Conservation (phyloP, 2,329 filamentous ascomycete genomes). For the Diaporthe sp. region DNA sequence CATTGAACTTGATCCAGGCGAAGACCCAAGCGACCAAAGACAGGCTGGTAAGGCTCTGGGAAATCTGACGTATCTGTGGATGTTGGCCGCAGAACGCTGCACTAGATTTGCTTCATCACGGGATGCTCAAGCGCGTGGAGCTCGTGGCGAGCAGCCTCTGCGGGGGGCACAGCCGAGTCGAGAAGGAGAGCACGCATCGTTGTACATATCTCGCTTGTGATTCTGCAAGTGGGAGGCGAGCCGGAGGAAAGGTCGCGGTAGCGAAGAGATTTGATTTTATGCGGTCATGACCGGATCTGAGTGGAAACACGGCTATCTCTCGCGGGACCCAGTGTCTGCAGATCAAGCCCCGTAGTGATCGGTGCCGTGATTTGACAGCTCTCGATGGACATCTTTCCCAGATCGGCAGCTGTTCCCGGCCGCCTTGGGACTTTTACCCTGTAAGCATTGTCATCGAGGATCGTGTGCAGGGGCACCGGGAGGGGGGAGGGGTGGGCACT, state of each 20-base stretch:
- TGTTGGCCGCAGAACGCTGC: not conserved
- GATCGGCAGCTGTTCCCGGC: slow-evolving; percentile 32
- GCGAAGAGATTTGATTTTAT: slow-evolving; percentile 29
- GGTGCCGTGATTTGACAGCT: slow-evolving; percentile 35
- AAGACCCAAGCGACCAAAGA: not conserved
- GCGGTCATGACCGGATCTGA: slow-evolving; percentile 34
- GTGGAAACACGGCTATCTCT: slow-evolving; percentile 35
- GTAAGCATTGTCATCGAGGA: slow-evolving; percentile 23
- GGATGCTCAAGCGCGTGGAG: not conserved
- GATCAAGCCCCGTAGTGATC: slow-evolving; percentile 34
- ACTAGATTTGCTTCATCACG: not conserved
- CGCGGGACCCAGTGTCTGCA: slow-evolving; percentile 27
- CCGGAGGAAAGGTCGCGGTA: slow-evolving; percentile 18
- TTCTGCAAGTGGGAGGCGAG: not conserved
- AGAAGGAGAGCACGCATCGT: not conserved
- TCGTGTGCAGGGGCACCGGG: slow-evolving; percentile 16
- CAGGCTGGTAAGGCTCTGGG: not conserved
- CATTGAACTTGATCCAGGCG: not conserved
- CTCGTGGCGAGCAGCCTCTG: not conserved
- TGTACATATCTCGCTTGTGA: slow-evolving; percentile 12
- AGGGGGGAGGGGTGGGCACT: slow-evolving; percentile 19
- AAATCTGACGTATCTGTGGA: not conserved
- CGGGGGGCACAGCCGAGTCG: not conserved
- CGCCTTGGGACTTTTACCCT: slow-evolving; percentile 25
- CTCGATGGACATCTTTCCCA: slow-evolving; percentile 32